Percentiles rank a stretch among this genome's conserved stretches.
These are phyloP conservation scores for Yarrowia sp. DNA, from an alignment of 805 yeast species.

Conservation along the genomic window DNA sequence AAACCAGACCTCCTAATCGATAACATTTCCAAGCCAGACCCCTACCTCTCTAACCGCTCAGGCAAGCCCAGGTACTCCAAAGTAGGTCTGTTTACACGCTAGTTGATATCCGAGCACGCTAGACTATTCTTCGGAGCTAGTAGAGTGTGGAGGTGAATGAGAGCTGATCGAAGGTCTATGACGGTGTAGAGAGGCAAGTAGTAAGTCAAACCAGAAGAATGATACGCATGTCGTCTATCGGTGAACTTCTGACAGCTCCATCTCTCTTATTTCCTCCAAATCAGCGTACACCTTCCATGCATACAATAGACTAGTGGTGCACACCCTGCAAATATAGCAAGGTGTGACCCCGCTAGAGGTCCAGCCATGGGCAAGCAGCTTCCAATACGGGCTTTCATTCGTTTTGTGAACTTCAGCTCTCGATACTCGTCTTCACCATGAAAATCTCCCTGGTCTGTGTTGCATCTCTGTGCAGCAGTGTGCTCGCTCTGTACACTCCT, in stretches of 20 bases:
- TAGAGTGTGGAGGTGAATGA: no score
- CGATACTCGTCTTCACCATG: neutral
- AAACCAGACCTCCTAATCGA: no score
- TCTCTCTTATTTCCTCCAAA: no score
- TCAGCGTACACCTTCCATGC: neutral
- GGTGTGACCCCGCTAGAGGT: neutral
- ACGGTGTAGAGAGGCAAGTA: no score
- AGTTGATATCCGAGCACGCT: neutral
- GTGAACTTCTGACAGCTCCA: no score
- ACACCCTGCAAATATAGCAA: constrained; percentile 2
- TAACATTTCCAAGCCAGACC: no score
- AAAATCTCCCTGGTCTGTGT: neutral
- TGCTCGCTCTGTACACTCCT: constrained; percentile 4
- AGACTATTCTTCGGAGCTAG: neutral
- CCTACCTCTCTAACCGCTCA: no score
- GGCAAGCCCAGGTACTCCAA: neutral
- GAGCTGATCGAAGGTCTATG: no score
- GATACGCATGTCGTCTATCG: no score
- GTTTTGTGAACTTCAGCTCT: neutral
- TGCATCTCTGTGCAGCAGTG: neutral
- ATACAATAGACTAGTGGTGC: neutral
- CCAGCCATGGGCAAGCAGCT: neutral
- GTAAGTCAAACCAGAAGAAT: no score
- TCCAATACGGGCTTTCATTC: neutral
- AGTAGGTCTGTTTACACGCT: constrained; percentile 20